Conservation (phyloP, 2,329 filamentous ascomycete genomes). For the Xylaria sp. region DNA sequence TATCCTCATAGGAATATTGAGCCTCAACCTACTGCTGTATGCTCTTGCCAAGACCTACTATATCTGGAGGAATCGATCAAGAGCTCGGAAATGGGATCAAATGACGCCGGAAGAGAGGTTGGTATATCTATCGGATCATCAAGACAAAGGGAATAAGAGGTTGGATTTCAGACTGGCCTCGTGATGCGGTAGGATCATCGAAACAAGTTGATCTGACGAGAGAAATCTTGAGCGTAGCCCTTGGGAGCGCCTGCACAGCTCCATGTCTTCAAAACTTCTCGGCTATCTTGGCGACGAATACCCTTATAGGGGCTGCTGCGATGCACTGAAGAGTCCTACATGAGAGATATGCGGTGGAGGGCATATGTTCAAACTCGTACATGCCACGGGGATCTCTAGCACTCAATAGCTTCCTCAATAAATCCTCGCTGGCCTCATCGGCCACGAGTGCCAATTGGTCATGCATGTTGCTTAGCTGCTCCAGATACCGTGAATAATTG, state of each 20-base stretch:
- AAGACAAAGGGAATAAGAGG: slow-evolving; percentile 57
- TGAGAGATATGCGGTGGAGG: too few relatives aligned
- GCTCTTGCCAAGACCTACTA: slow-evolving; percentile 64
- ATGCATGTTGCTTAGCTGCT: neutral
- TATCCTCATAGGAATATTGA: slow-evolving; percentile 61
- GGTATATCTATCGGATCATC: slow-evolving; percentile 59
- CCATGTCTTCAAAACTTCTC: too few relatives aligned
- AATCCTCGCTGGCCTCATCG: too few relatives aligned
- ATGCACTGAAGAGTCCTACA: too few relatives aligned
- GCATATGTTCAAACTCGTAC: too few relatives aligned
- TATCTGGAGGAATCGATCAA: slow-evolving; percentile 58
- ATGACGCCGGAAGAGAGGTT: slow-evolving; percentile 61
- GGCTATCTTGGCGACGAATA: too few relatives aligned
- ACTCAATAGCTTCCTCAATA: too few relatives aligned
- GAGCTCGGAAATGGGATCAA: slow-evolving; percentile 58
- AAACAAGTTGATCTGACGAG: neutral
- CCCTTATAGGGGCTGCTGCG: too few relatives aligned
- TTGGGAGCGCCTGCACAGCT: too few relatives aligned
- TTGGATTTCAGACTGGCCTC: slow-evolving; percentile 57
- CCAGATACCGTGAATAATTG: slow-evolving; percentile 25
- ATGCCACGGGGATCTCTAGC: too few relatives aligned
- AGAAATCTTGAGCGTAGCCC: neutral
- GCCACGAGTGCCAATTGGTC: too few relatives aligned
- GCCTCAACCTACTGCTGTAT: slow-evolving; percentile 63
- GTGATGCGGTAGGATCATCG: slow-evolving; percentile 4